A percentile compares a stretch with the other conserved stretches of the same genome.
Evolutionary conservation across 2,329 filamentous ascomycete species (phyloP).

Genomic region (Alternaria ethzedia): DNA sequence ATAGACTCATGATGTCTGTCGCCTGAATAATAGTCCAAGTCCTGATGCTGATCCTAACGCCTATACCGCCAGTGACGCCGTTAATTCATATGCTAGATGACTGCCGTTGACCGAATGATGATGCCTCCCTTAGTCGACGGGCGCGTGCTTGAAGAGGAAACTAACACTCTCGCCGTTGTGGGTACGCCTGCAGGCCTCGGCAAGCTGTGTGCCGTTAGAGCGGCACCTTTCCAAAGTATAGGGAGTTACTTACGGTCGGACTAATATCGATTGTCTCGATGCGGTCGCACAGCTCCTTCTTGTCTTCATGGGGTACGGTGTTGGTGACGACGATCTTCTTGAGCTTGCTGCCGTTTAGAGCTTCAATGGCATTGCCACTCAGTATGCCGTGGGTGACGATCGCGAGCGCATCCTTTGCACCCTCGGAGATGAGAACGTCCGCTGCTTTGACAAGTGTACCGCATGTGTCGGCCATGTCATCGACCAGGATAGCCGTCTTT

Average conservation of each 20-base stretch:
- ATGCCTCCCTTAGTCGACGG: conserved; percentile 49
- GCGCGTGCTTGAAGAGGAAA: conserved; percentile 73
- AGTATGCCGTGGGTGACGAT: conserved; percentile 96
- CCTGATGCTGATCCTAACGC: conserved; percentile 13
- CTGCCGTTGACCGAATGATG: conserved; percentile 10
- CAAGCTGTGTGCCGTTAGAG: conserved; percentile 55
- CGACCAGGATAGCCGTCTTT: conserved; percentile 93
- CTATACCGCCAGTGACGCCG: conserved; percentile 22
- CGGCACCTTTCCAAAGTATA: not conserved
- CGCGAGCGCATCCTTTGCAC: conserved; percentile 87
- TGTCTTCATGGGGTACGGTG: conserved; percentile 81
- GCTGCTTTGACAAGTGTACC: conserved; percentile 89
- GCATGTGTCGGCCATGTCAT: conserved; percentile 98
- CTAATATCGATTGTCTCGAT: conserved; percentile 92
- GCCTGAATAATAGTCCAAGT: not conserved
- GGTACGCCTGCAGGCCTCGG: conserved; percentile 74
- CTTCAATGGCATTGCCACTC: conserved; percentile 85
- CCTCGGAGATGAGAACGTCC: conserved; percentile 77
- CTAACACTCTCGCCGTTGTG: conserved; percentile 74
- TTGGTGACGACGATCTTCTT: conserved; percentile 88
- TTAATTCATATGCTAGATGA: conserved; percentile 11
- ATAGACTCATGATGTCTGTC: conserved; percentile 5
- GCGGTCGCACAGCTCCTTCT: conserved; percentile 77
- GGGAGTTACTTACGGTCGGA: conserved; percentile 64
- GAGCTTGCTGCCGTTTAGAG: conserved; percentile 78